phyloP scores from a whole-genome alignment of 768 basidiomycete genomes.

The Asterophora parasitica region DNA sequence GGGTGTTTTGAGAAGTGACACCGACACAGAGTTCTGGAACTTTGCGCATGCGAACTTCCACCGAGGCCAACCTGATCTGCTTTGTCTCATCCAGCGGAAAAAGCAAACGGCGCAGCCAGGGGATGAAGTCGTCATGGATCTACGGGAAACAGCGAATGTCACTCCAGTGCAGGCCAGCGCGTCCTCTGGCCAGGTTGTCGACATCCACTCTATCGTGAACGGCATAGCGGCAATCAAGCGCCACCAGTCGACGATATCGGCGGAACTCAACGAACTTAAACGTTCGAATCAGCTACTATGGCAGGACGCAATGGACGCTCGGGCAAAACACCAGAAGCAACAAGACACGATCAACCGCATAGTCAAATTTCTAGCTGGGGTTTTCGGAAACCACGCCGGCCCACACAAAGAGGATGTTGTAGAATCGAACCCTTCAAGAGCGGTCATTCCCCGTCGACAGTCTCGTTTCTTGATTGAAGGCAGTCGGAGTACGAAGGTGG shows the following conservation, averaged over 20 bases:
- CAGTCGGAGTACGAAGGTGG: conserved; percentile 34
- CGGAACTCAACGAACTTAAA: conserved; percentile 86
- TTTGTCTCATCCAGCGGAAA: conserved; percentile 86
- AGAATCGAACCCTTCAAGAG: conserved; percentile 26
- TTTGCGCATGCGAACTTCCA: conserved; percentile 90
- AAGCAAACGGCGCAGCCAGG: conserved; percentile 48
- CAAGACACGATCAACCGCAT: conserved; percentile 96
- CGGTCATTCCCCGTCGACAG: conserved; percentile 45
- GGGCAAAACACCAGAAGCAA: conserved; percentile 84
- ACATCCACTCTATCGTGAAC: conserved; percentile 73
- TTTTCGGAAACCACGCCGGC: conserved; percentile 64
- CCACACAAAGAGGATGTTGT: conserved; percentile 29
- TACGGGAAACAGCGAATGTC: conserved; percentile 20
- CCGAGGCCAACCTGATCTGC: conserved; percentile 81
- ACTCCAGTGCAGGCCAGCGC: conserved; percentile 10
- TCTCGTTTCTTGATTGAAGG: conserved; percentile 69
- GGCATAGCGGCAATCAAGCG: conserved; percentile 85
- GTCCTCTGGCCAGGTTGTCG: conserved; percentile 51
- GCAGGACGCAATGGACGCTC: conserved; percentile 79
- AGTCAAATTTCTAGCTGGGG: conserved; percentile 88
- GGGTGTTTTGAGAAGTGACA: conserved; percentile 82
- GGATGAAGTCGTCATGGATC: conserved; percentile 33
- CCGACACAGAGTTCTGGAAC: conserved; percentile 82
- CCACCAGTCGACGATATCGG: conserved; percentile 88
- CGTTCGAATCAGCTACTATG: conserved; percentile 85